phyloP scores from a whole-genome alignment of 768 basidiomycete genomes.

The Hypsizygus marmoreus region DNA sequence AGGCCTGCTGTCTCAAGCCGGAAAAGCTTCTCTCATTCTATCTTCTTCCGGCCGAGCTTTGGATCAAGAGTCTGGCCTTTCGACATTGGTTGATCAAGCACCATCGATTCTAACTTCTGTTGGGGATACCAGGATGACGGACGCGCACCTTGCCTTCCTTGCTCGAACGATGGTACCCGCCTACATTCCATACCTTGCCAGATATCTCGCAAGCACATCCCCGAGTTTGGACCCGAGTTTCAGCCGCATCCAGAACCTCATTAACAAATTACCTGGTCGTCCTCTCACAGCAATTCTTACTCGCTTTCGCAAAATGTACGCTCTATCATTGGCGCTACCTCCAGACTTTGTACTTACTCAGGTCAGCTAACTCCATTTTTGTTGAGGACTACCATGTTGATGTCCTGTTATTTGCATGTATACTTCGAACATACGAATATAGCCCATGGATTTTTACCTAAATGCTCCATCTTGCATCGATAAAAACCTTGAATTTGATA shows the following conservation, averaged over 20 bases:
- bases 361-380: slow-evolving; percentile 37
- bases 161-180: slow-evolving; percentile 34
- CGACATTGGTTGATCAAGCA: slow-evolving; percentile 41
- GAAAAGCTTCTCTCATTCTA: slow-evolving; percentile 5
- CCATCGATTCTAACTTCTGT: slow-evolving; percentile 30
- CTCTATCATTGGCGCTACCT: slow-evolving; percentile 31
- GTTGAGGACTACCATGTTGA: slow-evolving; percentile 21
- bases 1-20: slow-evolving; percentile 23
- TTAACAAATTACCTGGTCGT: slow-evolving; percentile 21
- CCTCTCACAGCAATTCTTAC: slow-evolving; percentile 14
- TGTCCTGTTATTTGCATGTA: slow-evolving; percentile 20
- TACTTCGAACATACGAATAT: slow-evolving; percentile 21
- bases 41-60: slow-evolving; percentile 42
- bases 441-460: slow-evolving; percentile 57
- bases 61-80: slow-evolving; percentile 51
- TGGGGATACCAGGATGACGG: slow-evolving; percentile 9
- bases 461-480: slow-evolving; percentile 35
- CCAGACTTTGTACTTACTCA: slow-evolving; percentile 39
- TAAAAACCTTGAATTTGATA: slow-evolving; percentile 21
- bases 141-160: slow-evolving; percentile 37
- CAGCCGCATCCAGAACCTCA: slow-evolving; percentile 14
- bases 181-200: slow-evolving; percentile 31
- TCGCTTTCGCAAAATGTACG: slow-evolving; percentile 22
- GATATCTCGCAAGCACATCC: slow-evolving; percentile 23
- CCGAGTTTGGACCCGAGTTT: slow-evolving; percentile 4